Conservation (phyloP, 768 basidiomycete genomes). For the Leccinum pellstonianum region DNA sequence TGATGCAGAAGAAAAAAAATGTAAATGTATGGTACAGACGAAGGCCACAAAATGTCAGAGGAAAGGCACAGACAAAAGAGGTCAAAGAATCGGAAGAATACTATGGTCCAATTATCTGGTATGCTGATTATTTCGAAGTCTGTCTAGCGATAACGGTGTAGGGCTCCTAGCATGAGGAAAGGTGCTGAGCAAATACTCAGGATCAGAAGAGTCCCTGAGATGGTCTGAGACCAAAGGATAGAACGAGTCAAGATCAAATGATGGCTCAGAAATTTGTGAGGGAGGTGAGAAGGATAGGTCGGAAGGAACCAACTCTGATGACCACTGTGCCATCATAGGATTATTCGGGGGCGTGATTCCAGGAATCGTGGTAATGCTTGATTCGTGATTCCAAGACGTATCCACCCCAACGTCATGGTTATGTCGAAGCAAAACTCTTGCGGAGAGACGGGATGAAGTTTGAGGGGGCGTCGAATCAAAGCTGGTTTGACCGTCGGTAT, state of each 20-base stretch:
- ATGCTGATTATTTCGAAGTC: neutral
- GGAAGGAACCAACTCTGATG: neutral
- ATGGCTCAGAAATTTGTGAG: neutral
- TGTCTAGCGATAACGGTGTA: constrained; percentile 4
- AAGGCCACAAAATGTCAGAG: neutral
- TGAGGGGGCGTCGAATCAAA: neutral
- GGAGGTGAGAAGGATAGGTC: neutral
- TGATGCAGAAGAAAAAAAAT: neutral
- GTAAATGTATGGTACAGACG: neutral
- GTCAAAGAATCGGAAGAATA: neutral
- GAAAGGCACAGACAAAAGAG: neutral
- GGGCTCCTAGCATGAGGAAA: constrained; percentile 4
- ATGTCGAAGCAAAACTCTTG: constrained; percentile 5
- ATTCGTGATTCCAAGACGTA: constrained; percentile 4
- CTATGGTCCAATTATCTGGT: constrained; percentile 2
- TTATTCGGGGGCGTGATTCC: neutral
- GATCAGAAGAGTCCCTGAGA: neutral
- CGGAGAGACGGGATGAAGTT: constrained; percentile 1
- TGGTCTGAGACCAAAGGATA: constrained; percentile 6
- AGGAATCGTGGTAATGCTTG: neutral
- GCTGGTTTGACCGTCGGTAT: constrained; percentile 1
- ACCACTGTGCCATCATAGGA: constrained; percentile 6
- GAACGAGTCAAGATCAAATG: neutral
- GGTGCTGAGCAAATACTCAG: neutral
- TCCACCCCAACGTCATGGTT: constrained; percentile 1